Percentiles rank a stretch among this genome's conserved stretches.
These are phyloP conservation scores for Chloranthus sessilifolius DNA, from an alignment of 164 flowering plant species.

Conservation along the genomic window DNA sequence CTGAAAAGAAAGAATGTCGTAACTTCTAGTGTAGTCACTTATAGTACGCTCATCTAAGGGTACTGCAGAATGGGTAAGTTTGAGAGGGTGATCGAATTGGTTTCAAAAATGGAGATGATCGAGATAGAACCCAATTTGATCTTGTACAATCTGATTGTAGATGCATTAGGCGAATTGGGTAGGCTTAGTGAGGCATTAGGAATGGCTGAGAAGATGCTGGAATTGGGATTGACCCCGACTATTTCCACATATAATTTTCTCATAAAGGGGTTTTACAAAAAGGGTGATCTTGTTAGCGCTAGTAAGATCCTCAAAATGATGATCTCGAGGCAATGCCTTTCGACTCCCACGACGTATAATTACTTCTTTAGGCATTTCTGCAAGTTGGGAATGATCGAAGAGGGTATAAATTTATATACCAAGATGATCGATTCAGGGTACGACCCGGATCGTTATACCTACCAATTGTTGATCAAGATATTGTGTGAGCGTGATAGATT, in stretches of 20 bases:
- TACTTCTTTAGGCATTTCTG: slow-evolving; percentile 60
- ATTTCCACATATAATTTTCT: slow-evolving; percentile 67
- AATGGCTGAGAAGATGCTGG: slow-evolving; percentile 42
- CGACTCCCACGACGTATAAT: slow-evolving; percentile 79
- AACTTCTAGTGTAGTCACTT: slow-evolving; percentile 48
- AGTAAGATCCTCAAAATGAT: slow-evolving; percentile 76
- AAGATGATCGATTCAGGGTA: slow-evolving; percentile 74
- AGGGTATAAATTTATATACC: slow-evolving; percentile 70
- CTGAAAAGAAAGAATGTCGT: slow-evolving; percentile 56
- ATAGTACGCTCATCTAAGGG: slow-evolving; percentile 80
- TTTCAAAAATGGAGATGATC: slow-evolving; percentile 53
- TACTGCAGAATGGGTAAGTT: slow-evolving; percentile 62
- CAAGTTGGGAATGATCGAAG: slow-evolving; percentile 51
- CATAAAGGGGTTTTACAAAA: slow-evolving; percentile 32
- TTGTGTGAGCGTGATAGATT: slow-evolving; percentile 56
- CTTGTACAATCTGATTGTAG: slow-evolving; percentile 65
- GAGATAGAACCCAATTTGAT: slow-evolving; percentile 59
- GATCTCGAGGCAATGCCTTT: slow-evolving; percentile 43
- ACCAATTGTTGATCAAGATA: slow-evolving; percentile 72
- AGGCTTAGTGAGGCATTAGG: slow-evolving; percentile 59
- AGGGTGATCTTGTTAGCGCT: slow-evolving; percentile 23
- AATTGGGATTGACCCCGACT: slow-evolving; percentile 56
- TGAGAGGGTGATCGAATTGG: slow-evolving; percentile 61
- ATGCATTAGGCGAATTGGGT: slow-evolving; percentile 70
- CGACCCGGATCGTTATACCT: slow-evolving; percentile 59